Evolutionary conservation across 805 yeast genomes (phyloP), one percentile per base, ranked within the genome.

Genomic region (Grigorovia jiainica): DNA sequence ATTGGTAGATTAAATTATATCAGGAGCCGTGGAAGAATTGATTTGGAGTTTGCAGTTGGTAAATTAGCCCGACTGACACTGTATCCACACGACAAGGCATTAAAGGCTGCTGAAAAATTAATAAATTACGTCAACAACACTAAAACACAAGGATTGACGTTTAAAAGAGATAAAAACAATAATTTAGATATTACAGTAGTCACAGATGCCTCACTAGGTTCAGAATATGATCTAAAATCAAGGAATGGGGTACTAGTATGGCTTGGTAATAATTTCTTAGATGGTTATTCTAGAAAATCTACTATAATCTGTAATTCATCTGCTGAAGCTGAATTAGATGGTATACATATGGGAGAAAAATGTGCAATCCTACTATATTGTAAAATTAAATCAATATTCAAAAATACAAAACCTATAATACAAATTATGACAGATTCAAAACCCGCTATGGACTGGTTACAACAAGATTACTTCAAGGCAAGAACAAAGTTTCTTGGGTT

Each of bases 1-100:
- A 34, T 42, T 18, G 45, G 45, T 2, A 39, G 29, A 30, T 13
- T 42, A 11, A 42, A 34, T 13, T 38, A 42, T 20, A 20, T 42
- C 5, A 19, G 39, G 19, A 16, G 17, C 9, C 15, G 39, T n/a
- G 42, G 45, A 3, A 42, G 45, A 34, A 11, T 38, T 3, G 45
- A 42, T 31, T 15, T 42, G 7, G 39, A 38, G 4, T 38, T 42
- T 34, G 36, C 45, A 5, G 25, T 32, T 5, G 37, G 39, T 4
- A 43, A 39, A n/a, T 6, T 42, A 3, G 29, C 42, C 1, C 17
- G 42, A 24, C 13, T 34, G 9, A 38, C 36, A 5, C 9, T 24
- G 1, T 39, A 38, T 17, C 42, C 45, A 29, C 32, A 38, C 18
- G 15, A 38, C 3, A 39, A 34, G 16, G 45, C 38, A 4, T 21